Conservation (phyloP, 2,329 filamentous ascomycete genomes). For the Monilinia polystroma region DNA sequence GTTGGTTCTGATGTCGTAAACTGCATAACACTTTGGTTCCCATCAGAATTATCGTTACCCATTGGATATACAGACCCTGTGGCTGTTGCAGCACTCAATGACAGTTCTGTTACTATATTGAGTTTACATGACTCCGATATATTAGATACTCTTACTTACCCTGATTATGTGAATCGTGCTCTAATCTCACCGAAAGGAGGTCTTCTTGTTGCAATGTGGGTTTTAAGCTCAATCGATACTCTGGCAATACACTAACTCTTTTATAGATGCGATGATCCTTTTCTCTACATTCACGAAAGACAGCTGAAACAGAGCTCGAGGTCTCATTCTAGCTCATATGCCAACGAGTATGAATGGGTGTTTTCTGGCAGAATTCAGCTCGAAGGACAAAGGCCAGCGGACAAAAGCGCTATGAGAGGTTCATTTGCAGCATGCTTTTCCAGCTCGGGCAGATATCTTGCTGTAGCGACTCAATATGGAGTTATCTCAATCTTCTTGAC, state of each 20-base stretch:
- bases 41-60: constrained; percentile 38
- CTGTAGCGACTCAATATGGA: constrained; percentile 77
- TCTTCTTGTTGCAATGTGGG: constrained; percentile 75
- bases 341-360: constrained; percentile 50
- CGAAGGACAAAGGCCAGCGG: constrained; percentile 56
- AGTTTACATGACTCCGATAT: constrained; percentile 67
- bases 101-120: constrained; percentile 83
- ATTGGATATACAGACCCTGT: constrained; percentile 54
- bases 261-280: constrained; percentile 65
- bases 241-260: not conserved
- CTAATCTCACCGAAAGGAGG: constrained; percentile 88
- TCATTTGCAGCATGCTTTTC: constrained; percentile 81
- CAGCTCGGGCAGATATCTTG: constrained; percentile 66
- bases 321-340: constrained; percentile 29
- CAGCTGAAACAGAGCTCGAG: constrained; percentile 28
- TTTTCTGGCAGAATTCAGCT: constrained; percentile 53
- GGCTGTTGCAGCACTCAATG: constrained; percentile 85
- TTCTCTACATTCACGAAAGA: constrained; percentile 77
- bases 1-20: constrained; percentile 63
- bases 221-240: not conserved
- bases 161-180: constrained; percentile 88
- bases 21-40: constrained; percentile 64
- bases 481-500: constrained; percentile 74
- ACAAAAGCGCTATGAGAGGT: constrained; percentile 57
- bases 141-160: constrained; percentile 69